A percentile compares a stretch with the other conserved stretches of the same genome.
phyloP scores from a whole-genome alignment of 129 eudicot species.

The Flaveria trinervia region DNA sequence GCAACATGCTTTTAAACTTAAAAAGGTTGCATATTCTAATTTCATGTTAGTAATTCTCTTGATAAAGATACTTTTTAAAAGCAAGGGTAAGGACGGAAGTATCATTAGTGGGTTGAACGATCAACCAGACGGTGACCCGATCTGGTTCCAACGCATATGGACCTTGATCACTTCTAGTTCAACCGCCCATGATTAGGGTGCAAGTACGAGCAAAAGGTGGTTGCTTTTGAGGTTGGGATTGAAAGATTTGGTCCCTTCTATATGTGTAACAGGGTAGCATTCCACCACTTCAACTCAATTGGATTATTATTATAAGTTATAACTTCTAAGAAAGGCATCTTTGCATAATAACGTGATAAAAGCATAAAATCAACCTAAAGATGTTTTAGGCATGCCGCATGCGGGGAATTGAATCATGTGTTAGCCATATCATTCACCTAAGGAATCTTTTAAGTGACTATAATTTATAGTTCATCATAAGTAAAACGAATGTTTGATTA shows the following conservation, averaged over 20 bases:
- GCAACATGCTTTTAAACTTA: not conserved
- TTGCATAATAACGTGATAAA: conserved; percentile 27
- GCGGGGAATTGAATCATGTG: conserved; percentile 34
- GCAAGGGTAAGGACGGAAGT: not conserved
- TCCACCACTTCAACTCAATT: conserved; percentile 25
- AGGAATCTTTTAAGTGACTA: conserved; percentile 8
- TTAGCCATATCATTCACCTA: conserved; percentile 25
- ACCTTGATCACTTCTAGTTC: not conserved
- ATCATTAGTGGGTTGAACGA: not conserved
- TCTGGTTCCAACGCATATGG: not conserved
- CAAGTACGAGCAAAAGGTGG: conserved; percentile 35
- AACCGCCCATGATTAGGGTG: not conserved
- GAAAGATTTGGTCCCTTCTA: conserved; percentile 40
- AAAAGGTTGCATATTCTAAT: not conserved
- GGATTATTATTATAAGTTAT: conserved; percentile 30
- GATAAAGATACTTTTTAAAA: conserved; percentile 18
- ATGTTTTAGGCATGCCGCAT: conserved; percentile 19
- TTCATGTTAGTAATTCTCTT: not conserved
- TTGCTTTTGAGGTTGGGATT: conserved; percentile 36
- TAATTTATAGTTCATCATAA: not conserved
- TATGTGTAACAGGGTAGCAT: conserved; percentile 25
- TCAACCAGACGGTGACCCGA: not conserved
- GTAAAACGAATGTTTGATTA: not conserved
- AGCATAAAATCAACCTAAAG: conserved; percentile 37
- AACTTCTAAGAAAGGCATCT: conserved; percentile 34